phyloP scores from a whole-genome alignment of 352 stramenopile genomes.

The Phytophthora ohioensis region DNA sequence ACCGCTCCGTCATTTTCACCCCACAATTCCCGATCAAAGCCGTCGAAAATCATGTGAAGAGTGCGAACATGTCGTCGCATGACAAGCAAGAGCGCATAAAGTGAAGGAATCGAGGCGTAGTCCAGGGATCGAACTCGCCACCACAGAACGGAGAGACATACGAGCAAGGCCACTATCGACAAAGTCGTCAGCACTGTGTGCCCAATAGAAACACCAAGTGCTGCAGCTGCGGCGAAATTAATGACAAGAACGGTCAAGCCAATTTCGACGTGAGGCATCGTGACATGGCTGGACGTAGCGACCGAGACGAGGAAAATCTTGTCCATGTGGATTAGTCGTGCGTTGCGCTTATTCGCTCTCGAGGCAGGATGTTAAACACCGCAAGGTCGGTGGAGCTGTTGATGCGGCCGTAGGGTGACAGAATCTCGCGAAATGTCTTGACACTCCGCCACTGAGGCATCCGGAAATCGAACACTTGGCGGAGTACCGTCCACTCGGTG shows the following conservation, averaged over 20 bases:
- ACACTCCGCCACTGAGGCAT: constrained; percentile 66
- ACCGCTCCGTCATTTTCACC: constrained; percentile 75
- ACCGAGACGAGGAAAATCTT: constrained; percentile 70
- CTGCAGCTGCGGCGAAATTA: constrained; percentile 11
- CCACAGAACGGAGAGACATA: constrained; percentile 7
- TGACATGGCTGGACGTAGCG: constrained; percentile 51
- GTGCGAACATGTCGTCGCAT: constrained; percentile 53
- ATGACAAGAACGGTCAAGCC: constrained; percentile 15
- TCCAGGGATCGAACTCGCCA: constrained; percentile 45
- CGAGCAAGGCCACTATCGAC: neutral
- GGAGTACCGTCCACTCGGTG: constrained; percentile 44
- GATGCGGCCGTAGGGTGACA: constrained; percentile 50
- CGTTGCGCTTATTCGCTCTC: constrained; percentile 57
- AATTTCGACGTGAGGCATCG: constrained; percentile 37
- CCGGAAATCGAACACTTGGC: constrained; percentile 56
- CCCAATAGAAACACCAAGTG: constrained; percentile 14
- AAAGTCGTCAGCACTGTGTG: neutral
- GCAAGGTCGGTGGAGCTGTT: constrained; percentile 55
- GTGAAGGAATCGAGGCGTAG: constrained; percentile 62
- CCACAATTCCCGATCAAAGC: constrained; percentile 65
- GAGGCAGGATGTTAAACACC: constrained; percentile 60
- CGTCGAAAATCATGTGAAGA: constrained; percentile 66
- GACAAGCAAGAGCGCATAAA: constrained; percentile 54
- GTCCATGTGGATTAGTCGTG: constrained; percentile 56
- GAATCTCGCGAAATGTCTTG: constrained; percentile 36